These are phyloP conservation scores for Pichia sp. DNA, from an alignment of 1,139 yeast species.

Conservation along the genomic window DNA sequence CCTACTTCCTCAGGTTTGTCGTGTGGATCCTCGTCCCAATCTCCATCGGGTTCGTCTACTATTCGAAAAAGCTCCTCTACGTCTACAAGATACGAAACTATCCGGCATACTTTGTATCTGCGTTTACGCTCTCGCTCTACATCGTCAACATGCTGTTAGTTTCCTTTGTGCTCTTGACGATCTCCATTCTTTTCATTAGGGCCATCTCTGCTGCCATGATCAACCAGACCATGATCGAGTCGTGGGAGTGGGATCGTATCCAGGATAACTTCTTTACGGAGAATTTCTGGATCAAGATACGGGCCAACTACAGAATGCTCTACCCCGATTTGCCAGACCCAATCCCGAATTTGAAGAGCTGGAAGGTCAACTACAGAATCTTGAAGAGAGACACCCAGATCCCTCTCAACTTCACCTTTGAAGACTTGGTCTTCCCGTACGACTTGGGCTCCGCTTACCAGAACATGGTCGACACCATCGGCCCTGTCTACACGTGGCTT, in stretches of 20 bases:
- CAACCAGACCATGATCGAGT: constrained; percentile 90
- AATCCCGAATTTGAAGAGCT: constrained; percentile 47
- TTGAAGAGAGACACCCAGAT: constrained; percentile 21
- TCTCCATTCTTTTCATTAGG: constrained; percentile 56
- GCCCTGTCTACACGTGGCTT: constrained; percentile 62
- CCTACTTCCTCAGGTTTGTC: constrained; percentile 79
- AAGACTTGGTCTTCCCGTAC: constrained; percentile 74
- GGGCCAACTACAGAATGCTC: constrained; percentile 42
- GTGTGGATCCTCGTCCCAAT: constrained; percentile 62
- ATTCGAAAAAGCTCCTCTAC: constrained; percentile 39
- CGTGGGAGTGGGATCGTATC: constrained; percentile 86
- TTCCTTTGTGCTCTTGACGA: constrained; percentile 54
- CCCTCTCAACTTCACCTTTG: constrained; percentile 43
- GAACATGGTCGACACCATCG: constrained; percentile 51
- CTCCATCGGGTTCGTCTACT: constrained; percentile 43
- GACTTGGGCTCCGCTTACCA: constrained; percentile 56
- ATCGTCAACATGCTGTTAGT: constrained; percentile 55
- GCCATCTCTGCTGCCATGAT: constrained; percentile 53
- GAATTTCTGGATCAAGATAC: constrained; percentile 48
- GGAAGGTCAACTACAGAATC: constrained; percentile 36
- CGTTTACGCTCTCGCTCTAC: constrained; percentile 52
- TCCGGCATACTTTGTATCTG: constrained; percentile 58
- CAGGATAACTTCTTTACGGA: constrained; percentile 58
- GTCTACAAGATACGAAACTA: constrained; percentile 52
- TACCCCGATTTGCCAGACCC: constrained; percentile 36